Evolutionary conservation across 441 rosid genomes (phyloP).

Genomic region (Syzygium syzygioides): DNA sequence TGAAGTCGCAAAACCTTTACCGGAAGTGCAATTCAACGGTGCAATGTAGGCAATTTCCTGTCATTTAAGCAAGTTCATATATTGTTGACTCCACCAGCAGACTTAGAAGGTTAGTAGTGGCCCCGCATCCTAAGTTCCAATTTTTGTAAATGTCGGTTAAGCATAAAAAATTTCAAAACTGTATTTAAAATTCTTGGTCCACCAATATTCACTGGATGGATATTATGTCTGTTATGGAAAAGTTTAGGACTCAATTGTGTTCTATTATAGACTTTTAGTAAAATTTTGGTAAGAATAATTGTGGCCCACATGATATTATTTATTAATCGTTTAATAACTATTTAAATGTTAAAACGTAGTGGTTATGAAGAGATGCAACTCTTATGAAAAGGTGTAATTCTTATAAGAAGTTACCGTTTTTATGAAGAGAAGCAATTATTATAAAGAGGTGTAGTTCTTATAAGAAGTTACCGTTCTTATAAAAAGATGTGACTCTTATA

Average conservation of each 20-base stretch:
- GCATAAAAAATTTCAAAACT: background rate
- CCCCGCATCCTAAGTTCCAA: background rate
- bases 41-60: background rate
- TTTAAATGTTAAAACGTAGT: no score
- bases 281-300: background rate
- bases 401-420: no score
- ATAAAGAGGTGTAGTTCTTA: no score
- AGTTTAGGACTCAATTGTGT: background rate
- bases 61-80: background rate
- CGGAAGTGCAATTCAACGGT: background rate
- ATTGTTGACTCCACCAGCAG: background rate
- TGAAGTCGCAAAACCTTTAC: background rate
- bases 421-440: no score
- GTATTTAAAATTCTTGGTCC: background rate
- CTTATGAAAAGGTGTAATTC: no score
- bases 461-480: no score
- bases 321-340: no score
- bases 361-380: no score
- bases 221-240: background rate
- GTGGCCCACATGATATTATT: no score
- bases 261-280: background rate
- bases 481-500: no score
- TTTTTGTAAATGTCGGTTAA: background rate
- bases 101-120: background rate
- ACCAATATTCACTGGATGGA: background rate